Evolutionary conservation across 805 yeast genomes (phyloP).

Genomic region (Metschnikowia borealis): DNA sequence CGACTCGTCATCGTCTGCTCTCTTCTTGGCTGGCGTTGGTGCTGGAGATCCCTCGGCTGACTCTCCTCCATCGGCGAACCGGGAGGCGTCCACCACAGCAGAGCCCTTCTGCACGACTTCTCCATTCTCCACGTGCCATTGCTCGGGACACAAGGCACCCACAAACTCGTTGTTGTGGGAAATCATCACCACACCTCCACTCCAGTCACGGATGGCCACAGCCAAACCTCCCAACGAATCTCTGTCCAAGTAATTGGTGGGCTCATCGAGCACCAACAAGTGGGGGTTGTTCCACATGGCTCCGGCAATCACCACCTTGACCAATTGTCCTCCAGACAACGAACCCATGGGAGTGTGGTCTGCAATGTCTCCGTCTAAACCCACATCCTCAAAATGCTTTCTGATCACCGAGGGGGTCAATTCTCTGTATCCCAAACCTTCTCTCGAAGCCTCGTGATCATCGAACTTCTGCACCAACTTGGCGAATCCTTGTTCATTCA

Average conservation of each 20-base stretch:
- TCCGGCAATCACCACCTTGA: constrained; percentile 97
- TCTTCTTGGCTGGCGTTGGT: constrained; percentile 34
- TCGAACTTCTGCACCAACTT: constrained; percentile 44
- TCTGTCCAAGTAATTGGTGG: constrained; percentile 96
- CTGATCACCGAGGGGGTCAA: constrained; percentile 87
- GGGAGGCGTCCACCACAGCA: constrained; percentile 64
- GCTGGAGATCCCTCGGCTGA: constrained; percentile 41
- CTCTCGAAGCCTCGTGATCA: constrained; percentile 47
- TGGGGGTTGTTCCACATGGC: constrained; percentile 99
- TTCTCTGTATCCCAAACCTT: constrained; percentile 48
- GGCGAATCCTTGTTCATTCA: constrained; percentile 53
- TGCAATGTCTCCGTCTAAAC: constrained; percentile 96
- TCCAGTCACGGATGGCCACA: constrained; percentile 96
- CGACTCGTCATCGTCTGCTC: constrained; percentile 74
- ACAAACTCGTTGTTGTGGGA: constrained; percentile 97
- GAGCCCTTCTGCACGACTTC: constrained; percentile 79
- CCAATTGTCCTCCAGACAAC: constrained; percentile 96
- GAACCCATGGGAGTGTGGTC: constrained; percentile 98
- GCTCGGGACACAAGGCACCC: constrained; percentile 97
- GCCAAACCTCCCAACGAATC: constrained; percentile 98
- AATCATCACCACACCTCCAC: constrained; percentile 97
- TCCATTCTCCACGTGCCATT: constrained; percentile 96
- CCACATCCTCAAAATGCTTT: constrained; percentile 95
- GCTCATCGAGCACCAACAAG: constrained; percentile 92
- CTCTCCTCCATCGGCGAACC: constrained; percentile 80